Evolutionary conservation across 192 early-diverging fungal species (phyloP), one percentile per base, ranked within the genome.

Genomic region (Gorgonomyces haynaldii): DNA sequence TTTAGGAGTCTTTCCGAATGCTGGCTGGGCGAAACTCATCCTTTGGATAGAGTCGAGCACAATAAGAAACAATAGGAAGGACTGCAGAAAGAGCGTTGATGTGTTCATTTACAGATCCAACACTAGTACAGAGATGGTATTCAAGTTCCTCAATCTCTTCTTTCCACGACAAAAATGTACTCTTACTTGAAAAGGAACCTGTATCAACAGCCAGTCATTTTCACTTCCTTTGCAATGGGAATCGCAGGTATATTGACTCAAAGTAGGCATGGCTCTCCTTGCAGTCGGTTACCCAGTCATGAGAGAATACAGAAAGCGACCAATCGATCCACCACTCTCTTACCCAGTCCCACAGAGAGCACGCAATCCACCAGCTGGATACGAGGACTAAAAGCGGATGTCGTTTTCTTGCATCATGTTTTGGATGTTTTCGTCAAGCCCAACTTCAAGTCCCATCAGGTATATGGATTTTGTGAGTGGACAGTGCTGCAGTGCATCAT

Each of bases 351-450:
- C 55, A 3, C 17, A 32, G 4, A 17, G 52, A 3, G 41, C 47
- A 22, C 46, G 60, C 10, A 49, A 13, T 4, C 24, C 24, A 19
- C 57, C 60, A 4, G 41, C 35, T 13, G 60, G 60, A 13, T 62
- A 60, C 31, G 60, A 62, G 6, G 60, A 62, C 32, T 57, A 48
- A 28, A 25, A 8, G 15, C 81, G 60, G 5, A 83, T 56, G 36
- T 81, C 81, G 45, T 81, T 83, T 44, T 81, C 79, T 52, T 80
- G 67, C 64, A 83, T 76, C 13, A 80, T 45, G 17, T 60, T 57
- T 13, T 67, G 42, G 8, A 78, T 49, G 23, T 81, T 74, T 34
- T 55, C 15, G 32, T 34, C 10, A 34, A 15, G 32, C 10, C 32
- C 10, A 13, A 24, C 10, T 21, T 19, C n/a, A 24, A 41, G 5